phyloP scores from a whole-genome alignment of 495 filamentous ascomycete species.

The Hypoxylon subgilvum region DNA sequence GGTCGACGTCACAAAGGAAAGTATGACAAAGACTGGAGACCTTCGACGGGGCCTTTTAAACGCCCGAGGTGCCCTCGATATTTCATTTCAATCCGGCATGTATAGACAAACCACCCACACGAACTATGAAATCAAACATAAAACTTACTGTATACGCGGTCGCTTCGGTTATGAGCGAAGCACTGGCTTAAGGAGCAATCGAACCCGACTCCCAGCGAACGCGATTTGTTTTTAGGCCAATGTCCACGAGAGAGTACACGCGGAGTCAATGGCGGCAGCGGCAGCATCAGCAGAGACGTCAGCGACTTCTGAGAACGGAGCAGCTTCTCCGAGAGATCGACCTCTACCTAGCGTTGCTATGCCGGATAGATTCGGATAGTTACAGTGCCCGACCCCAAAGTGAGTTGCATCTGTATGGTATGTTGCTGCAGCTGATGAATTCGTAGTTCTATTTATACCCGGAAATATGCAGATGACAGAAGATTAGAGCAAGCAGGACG shows the following conservation, averaged over 20 bases:
- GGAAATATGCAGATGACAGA: too few relatives aligned
- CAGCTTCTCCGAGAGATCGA: slow-evolving; percentile 10
- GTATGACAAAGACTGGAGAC: not conserved
- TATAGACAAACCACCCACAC: not conserved
- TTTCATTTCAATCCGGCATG: too few relatives aligned
- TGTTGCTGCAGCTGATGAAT: too few relatives aligned
- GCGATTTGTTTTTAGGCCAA: not conserved
- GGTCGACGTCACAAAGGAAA: not conserved
- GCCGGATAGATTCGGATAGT: not conserved
- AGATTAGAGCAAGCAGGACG: too few relatives aligned
- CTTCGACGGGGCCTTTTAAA: not conserved
- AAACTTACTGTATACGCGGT: slow-evolving; percentile 25
- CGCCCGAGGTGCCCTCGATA: too few relatives aligned
- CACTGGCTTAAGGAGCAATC: slow-evolving; percentile 3
- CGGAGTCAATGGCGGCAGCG: slow-evolving; percentile 7
- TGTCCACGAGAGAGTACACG: slow-evolving; percentile 26
- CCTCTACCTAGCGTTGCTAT: slow-evolving; percentile 10
- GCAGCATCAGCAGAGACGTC: slow-evolving; percentile 4
- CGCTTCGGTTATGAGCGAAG: slow-evolving; percentile 22
- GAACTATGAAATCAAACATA: slow-evolving; percentile 24
- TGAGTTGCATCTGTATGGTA: too few relatives aligned
- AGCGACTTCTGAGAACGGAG: slow-evolving; percentile 1
- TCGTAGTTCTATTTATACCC: too few relatives aligned
- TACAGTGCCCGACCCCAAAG: not conserved
- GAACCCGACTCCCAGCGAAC: not conserved